phyloP scores from a whole-genome alignment of 1,284 basidiomycete species.

The Tylopilus sp. region DNA sequence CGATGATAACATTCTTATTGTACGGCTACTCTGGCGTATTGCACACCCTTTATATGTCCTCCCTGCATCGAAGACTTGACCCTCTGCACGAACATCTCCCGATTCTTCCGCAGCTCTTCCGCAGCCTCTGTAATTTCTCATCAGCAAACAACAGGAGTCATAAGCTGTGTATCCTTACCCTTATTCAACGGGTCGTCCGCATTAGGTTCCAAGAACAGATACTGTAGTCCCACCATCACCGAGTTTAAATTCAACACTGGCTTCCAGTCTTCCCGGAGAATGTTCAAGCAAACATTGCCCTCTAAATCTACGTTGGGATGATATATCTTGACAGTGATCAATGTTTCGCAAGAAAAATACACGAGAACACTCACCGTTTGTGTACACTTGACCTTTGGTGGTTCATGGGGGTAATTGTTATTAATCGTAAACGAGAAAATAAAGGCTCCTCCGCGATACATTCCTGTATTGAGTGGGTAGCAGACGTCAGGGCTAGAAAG shows the following conservation, averaged over 20 bases:
- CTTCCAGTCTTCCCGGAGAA: slow-evolving; percentile 99
- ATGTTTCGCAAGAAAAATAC: neutral
- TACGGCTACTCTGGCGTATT: slow-evolving; percentile 80
- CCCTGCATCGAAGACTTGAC: slow-evolving; percentile 90
- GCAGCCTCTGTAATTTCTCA: slow-evolving; percentile 85
- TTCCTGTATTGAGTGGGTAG: slow-evolving; percentile 68
- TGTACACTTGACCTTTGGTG: slow-evolving; percentile 98
- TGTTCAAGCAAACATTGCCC: slow-evolving; percentile 97
- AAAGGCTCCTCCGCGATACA: slow-evolving; percentile 98
- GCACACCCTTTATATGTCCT: slow-evolving; percentile 76
- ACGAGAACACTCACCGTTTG: slow-evolving; percentile 76
- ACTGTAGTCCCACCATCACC: slow-evolving; percentile 98
- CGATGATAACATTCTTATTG: slow-evolving; percentile 42
- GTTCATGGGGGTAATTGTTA: slow-evolving; percentile 98
- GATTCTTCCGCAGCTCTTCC: slow-evolving; percentile 88
- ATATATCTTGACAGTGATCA: slow-evolving; percentile 80
- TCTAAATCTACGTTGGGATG: slow-evolving; percentile 99
- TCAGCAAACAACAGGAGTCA: slow-evolving; percentile 19
- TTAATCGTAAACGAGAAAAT: slow-evolving; percentile 96
- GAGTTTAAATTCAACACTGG: slow-evolving; percentile 97
- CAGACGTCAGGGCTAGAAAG: slow-evolving; percentile 13
- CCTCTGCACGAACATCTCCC: slow-evolving; percentile 84
- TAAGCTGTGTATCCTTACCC: slow-evolving; percentile 61
- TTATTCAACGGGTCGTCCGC: slow-evolving; percentile 99
- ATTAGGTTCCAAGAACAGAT: slow-evolving; percentile 98